Evolutionary conservation across 306 rosid species (phyloP), one percentile per base, ranked within the genome.

Genomic region (Glycine latifolia): DNA sequence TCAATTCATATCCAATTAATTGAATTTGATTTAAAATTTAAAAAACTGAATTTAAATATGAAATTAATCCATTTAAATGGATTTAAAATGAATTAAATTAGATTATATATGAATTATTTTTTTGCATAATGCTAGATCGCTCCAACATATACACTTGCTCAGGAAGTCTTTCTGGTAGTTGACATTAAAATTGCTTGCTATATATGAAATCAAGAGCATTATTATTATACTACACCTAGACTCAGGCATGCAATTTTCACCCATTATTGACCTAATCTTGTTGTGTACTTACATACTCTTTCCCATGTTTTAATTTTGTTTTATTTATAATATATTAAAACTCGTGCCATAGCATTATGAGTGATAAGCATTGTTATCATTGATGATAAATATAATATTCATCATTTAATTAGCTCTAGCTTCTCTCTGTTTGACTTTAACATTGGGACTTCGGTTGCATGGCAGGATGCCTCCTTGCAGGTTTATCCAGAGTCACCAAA

Each of bases 401-500:
- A 50, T 31, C 49, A 50, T 69, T 49, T 73, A 47, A 43, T 59
- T 52, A 50, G 46, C 31, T 44, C 63, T 10, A 33, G 77, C 17
- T 68, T 77, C 46, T 68, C 41, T 82, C 49, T 3, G n/a, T 49
- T n/a, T 70, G 26, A 15, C 59, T 55, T 72, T 87, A 43, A 87
- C 79, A 67, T 52, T 37, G 16, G 49, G 58, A 54, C 78, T 44
- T 81, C 4, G 52, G 46, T 82, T 52, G 50, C 59, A 56, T 84
- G 67, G 84, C 97, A 95, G 99, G 99, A 95, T 79, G 97, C 99
- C 56, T 91, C 97, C 6, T 81, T 95, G 90, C 92, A 95, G 80
- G 98, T 97, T 35, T 62, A 55, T 73, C 98, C 98, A 43, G 97
- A 95, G 86, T 92, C 97, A 47, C 94, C 97, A 58, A 95, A 95